Conservation (phyloP, 352 stramenopile species). For the Phytophthora uliginosa region DNA sequence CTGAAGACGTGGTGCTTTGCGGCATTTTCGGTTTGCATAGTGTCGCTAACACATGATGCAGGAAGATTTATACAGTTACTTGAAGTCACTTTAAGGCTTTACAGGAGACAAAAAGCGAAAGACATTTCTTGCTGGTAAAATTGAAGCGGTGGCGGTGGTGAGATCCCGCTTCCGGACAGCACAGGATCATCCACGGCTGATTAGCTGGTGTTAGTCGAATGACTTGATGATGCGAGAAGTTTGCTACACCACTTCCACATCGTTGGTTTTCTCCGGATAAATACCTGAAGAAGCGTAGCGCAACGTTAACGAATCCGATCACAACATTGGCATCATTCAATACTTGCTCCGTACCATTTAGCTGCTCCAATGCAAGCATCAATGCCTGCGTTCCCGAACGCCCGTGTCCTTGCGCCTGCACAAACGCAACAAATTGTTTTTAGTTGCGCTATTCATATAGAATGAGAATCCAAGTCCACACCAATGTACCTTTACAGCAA, state of each 20-base stretch:
- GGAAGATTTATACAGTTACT: neutral
- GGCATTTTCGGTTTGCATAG: constrained; percentile 16
- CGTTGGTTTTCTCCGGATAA: constrained; percentile 53
- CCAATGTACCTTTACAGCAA: constrained; percentile 76
- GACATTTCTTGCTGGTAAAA: constrained; percentile 22
- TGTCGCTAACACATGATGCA: constrained; percentile 14
- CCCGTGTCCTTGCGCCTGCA: constrained; percentile 83
- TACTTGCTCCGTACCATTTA: constrained; percentile 69
- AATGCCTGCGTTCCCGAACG: constrained; percentile 86
- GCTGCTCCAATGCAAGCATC: constrained; percentile 88
- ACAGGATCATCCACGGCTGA: neutral
- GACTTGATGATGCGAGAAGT: constrained; percentile 8
- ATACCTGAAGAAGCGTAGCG: constrained; percentile 38
- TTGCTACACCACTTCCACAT: constrained; percentile 50
- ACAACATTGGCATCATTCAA: neutral
- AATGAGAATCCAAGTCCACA: neutral
- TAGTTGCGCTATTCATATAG: constrained; percentile 8
- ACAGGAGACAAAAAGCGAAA: constrained; percentile 4
- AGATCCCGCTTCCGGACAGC: neutral
- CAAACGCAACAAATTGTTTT: constrained; percentile 1
- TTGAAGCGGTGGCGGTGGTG: constrained; percentile 3
- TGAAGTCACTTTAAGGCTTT: too few species aligned
- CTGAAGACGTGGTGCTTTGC: constrained; percentile 16
- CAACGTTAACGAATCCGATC: constrained; percentile 1
- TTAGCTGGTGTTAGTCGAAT: constrained; percentile 7